These are phyloP conservation scores for Cyclotella cryptica DNA, from an alignment of 108 stramenopile species.

Conservation along the genomic window DNA sequence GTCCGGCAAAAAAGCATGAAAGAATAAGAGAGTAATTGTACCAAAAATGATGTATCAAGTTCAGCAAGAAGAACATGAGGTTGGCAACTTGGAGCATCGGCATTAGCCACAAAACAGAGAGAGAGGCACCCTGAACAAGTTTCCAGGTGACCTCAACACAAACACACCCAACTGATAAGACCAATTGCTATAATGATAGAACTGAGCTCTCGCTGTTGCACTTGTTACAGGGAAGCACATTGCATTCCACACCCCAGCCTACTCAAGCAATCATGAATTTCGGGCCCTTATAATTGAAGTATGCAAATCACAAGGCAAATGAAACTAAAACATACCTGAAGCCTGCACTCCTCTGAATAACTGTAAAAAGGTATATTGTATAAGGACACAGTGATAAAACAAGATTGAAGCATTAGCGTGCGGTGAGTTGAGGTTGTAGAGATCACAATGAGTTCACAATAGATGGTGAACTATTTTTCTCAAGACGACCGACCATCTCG, in stretches of 20 bases:
- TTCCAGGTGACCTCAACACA: constrained; percentile 70
- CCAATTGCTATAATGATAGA: constrained; percentile 63
- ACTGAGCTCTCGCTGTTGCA: constrained; percentile 55
- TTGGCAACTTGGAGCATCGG: constrained; percentile 69
- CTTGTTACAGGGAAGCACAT: constrained; percentile 79
- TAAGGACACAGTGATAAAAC: constrained; percentile 71
- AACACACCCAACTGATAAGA: constrained; percentile 84
- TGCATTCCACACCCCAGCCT: constrained; percentile 76
- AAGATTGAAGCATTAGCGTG: constrained; percentile 42
- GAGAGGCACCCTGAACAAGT: constrained; percentile 53
- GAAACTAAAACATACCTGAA: constrained; percentile 4
- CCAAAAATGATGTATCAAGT: constrained; percentile 40
- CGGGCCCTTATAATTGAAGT: not conserved
- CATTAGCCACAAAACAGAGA: constrained; percentile 74
- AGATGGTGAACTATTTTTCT: not conserved
- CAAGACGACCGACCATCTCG: constrained; percentile 29
- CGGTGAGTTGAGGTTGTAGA: constrained; percentile 30
- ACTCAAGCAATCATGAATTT: constrained; percentile 27
- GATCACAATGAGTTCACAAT: not conserved
- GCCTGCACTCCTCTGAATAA: constrained; percentile 81
- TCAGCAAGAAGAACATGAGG: constrained; percentile 68
- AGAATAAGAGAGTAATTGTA: constrained; percentile 51
- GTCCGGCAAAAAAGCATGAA: constrained; percentile 67
- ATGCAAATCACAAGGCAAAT: not conserved
- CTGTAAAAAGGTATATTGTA: constrained; percentile 77